Evolutionary conservation across 768 basidiomycete genomes (phyloP).

Genomic region (Phylloporus arenicola): DNA sequence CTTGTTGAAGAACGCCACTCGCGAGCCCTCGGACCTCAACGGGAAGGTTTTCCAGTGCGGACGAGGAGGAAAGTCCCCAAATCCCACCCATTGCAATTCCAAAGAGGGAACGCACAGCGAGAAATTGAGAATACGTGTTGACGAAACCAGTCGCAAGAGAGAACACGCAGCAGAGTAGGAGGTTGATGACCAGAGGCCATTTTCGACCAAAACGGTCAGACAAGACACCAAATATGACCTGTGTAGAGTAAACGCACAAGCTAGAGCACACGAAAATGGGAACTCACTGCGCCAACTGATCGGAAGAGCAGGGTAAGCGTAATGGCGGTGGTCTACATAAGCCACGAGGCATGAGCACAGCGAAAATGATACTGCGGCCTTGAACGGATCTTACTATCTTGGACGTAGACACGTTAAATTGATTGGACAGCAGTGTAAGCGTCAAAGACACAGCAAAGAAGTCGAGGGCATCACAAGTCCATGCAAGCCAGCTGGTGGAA

Average conservation of each 20-base stretch:
- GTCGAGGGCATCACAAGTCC: conserved; percentile 84
- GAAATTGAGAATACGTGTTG: conserved; percentile 69
- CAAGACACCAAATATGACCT: conserved; percentile 73
- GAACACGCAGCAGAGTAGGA: conserved; percentile 63
- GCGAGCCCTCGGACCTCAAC: conserved; percentile 81
- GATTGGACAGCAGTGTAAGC: conserved; percentile 39
- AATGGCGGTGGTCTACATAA: conserved; percentile 65
- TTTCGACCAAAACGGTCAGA: conserved; percentile 90
- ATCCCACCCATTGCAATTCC: conserved; percentile 87
- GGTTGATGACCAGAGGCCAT: conserved; percentile 83
- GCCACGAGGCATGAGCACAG: neutral
- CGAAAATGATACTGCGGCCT: neutral
- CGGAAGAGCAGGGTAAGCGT: conserved; percentile 93
- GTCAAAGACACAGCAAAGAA: conserved; percentile 75
- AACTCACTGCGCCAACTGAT: conserved; percentile 60
- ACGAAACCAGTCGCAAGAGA: conserved; percentile 81
- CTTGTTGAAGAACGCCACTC: conserved; percentile 82
- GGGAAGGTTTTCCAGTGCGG: conserved; percentile 85
- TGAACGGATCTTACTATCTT: conserved; percentile 36
- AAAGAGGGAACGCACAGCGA: conserved; percentile 77
- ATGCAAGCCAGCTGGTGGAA: conserved; percentile 65
- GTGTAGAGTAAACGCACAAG: neutral
- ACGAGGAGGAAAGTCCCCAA: conserved; percentile 80
- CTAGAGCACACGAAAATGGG: neutral
- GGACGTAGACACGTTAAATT: conserved; percentile 42